Base-by-base conservation (phyloP, 108 stramenopile genomes). In the Skeletonema potamos region DNA sequence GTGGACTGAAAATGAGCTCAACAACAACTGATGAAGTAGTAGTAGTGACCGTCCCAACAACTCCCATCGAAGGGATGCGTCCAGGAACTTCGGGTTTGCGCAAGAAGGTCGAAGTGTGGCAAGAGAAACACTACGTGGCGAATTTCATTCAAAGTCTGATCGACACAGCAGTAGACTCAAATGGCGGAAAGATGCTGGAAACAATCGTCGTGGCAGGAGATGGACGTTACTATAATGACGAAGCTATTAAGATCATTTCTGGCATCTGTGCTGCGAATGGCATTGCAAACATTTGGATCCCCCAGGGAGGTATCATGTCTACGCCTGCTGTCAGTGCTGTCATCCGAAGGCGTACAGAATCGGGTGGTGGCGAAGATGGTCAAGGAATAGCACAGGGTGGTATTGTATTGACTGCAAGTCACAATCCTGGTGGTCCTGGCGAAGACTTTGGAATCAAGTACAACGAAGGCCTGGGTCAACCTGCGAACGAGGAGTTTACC, bases 351-450 rank as follows among this genome's bases (percentile, higher is more conserved):
- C 72, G 81, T n/a, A 70, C 58, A 22, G 17, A 63, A 17, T 22
- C 58, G 22, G 73, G 79, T 17, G 73, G 39, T 29, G 79, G 71
- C 11, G 62, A 62, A 4, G 66, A 83, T 60, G 89, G 90, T 66
- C 84, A 86, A 55, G 93, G 97, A 77, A 37, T 79, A 28, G 81
- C 89, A 0, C 84, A 89, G 22, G 93, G 93, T 27, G 93, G 88
- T 22, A 97, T 99, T 68, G 92, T 99, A 27, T 69, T 99, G 55
- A 99, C 99, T 5, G 99, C 98, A 2, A 92, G 90, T 73, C 98
- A 98, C 86, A 99, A 99, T 86, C 98, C 99, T 6, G 99, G 98
- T 58, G 99, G 99, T n/a, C 97, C 97, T 8, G 95, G 96, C 27
- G 97, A 95, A 68, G 98, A 99, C 73, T 98, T 98, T 74, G 97